Percentiles rank a stretch among this genome's conserved stretches.
These are phyloP conservation scores for Corinectria fuckeliana DNA, from an alignment of 2,329 filamentous ascomycete genomes.

Conservation along the genomic window DNA sequence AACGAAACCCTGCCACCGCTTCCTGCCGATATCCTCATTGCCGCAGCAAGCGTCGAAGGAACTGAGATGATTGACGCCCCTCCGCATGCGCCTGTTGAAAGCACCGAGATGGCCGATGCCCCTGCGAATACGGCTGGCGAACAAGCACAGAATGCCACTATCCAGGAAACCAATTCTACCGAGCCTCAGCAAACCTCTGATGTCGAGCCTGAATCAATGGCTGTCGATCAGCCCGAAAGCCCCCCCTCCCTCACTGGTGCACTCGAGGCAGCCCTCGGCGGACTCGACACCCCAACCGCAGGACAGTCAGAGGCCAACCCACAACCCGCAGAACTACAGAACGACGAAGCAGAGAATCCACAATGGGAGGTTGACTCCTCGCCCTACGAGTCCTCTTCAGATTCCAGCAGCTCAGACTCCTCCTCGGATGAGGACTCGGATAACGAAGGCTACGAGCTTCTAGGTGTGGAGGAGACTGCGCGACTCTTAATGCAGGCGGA, in stretches of 20 bases:
- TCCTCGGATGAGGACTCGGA: constrained; percentile 66
- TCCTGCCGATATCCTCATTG: constrained; percentile 41
- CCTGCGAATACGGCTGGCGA: constrained; percentile 5
- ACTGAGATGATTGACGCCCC: constrained; percentile 30
- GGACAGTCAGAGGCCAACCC: constrained; percentile 23
- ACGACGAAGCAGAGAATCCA: constrained; percentile 56
- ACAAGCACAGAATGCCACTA: constrained; percentile 7
- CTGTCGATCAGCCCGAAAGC: constrained; percentile 44
- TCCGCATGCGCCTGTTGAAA: constrained; percentile 1
- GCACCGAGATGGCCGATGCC: constrained; percentile 31
- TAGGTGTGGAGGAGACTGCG: constrained; percentile 83
- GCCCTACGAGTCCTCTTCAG: constrained; percentile 72
- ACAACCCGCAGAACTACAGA: constrained; percentile 36
- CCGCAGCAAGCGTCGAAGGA: constrained; percentile 38
- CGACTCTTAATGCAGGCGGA: constrained; percentile 86
- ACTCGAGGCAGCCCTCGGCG: constrained; percentile 53
- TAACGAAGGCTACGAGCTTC: constrained; percentile 71
- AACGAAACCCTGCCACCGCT: constrained; percentile 51
- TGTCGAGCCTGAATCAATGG: constrained; percentile 45
- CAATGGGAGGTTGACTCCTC: constrained; percentile 89
- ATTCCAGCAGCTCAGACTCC: constrained; percentile 65
- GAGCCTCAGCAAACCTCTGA: constrained; percentile 11
- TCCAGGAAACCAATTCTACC: constrained; percentile 8
- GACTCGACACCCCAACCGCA: constrained; percentile 37
- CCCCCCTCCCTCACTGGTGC: constrained; percentile 50